Base-by-base conservation (phyloP, 1,139 yeast genomes). In the Ogataea hybrid region DNA sequence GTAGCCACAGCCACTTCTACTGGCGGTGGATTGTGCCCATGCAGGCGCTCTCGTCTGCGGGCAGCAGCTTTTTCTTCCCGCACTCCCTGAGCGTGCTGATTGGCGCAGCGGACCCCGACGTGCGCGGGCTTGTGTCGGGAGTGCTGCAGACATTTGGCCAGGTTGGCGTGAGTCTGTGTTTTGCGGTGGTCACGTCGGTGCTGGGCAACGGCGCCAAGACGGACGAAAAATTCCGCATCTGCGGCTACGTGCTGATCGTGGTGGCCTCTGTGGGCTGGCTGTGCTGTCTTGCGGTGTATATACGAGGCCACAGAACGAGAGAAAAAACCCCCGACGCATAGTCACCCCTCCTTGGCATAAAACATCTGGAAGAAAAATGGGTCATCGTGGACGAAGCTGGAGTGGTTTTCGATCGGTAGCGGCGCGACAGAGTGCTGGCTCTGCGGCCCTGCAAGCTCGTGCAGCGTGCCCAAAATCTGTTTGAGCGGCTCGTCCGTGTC, bases 341-440 rank as follows among this genome's bases (percentile, higher is more conserved):
- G 16, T 27, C 16, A 27, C 17, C 10, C 8, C 29, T 29, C 22
- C 16, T 20, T 25, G 28, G 18, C 32, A 29, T 21, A 31, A 21
- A 16, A 32, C 17, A 22, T 14, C 32, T 37, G 41, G 32, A 32
- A 37, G 28, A 37, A 37, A 15, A 37, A 37, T 5, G 41, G 41
- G 21, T 37, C 41, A 12, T 37, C 35, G 7, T 20, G 28, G 18
- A 25, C 15, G 20, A 25, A 37, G 12, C 27, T 22, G 10, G 27
- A n/a, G 30, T 37, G 35, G 6, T 10, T 18, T n/a, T 37, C 41
- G 27, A 32, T 27, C 10, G 41, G 36, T 1, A 37, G 32, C 16
- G 28, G 36, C n/a, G 11, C 15, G 9, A 27, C 9, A 18, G 14
- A 9, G 9, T 10, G 14, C 10, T 20, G 12, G 21, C 15, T n/a